These are phyloP conservation scores for Solanum infundibuliforme DNA, from an alignment of 257 asterid species.

Conservation along the genomic window DNA sequence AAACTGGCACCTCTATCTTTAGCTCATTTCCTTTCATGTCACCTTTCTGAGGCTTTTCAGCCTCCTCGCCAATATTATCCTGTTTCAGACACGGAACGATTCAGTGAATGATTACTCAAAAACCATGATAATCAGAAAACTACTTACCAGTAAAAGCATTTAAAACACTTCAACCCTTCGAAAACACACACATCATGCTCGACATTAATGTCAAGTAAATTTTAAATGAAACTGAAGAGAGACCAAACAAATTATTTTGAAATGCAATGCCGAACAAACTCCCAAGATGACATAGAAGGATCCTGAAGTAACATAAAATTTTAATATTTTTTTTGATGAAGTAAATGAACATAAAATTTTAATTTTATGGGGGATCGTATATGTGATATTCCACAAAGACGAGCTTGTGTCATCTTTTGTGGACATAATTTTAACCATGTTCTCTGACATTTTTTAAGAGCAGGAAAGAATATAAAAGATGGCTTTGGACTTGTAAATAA, in stretches of 20 bases:
- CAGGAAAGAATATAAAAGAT: not conserved
- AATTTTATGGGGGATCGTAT: not conserved
- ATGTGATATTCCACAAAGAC: not conserved
- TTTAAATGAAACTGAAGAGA: not conserved
- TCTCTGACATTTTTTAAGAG: not conserved
- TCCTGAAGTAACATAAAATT: not conserved
- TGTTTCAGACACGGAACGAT: slow-evolving; percentile 11
- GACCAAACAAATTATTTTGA: not conserved
- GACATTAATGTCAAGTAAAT: not conserved
- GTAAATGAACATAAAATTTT: not conserved
- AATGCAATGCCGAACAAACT: not conserved
- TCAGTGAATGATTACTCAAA: not conserved
- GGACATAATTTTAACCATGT: not conserved
- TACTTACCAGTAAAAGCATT: not conserved
- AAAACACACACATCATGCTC: not conserved
- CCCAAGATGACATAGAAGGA: not conserved
- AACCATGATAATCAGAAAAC: not conserved
- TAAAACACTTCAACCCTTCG: not conserved
- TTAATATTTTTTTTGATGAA: no score
- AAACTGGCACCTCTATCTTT: slow-evolving; percentile 15
- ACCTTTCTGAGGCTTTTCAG: slow-evolving; percentile 23
- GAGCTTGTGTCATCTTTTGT: not conserved
- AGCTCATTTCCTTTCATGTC: slow-evolving; percentile 17
- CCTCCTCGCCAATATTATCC: slow-evolving; percentile 26
- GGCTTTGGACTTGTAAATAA: not conserved